Base-by-base conservation (phyloP, 2,329 filamentous ascomycete genomes). In the Exophiala viscosa region DNA sequence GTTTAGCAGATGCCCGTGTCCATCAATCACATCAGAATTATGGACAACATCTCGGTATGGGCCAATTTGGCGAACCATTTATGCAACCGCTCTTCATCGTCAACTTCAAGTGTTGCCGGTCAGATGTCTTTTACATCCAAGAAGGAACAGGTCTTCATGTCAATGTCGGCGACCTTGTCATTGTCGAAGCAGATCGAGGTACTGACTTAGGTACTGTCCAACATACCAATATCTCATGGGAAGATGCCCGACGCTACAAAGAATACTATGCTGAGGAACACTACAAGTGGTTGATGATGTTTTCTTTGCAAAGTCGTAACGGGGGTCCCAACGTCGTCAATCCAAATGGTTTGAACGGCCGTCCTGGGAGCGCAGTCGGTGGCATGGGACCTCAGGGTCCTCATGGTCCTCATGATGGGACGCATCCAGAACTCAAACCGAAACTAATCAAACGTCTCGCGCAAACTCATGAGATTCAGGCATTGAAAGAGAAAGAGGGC, bases 241-340 rank as follows among this genome's bases (percentile, higher is more conserved):
- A 90, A 60, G 83, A 86, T 46, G 93, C 93, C 7, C 91, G 93
- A 65, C 87, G 93, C 43, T 75, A 90, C 60, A 96, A 96, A 69
- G 89, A 95, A 63, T 86, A 93, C 62, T 95, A 92, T 61, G 88
- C 88, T 2, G 90, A 96, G 67, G 90, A 97, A 67, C 93, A 99
- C 69, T 96, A 96, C 73, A 91, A 90, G 65, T 97, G 92, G 89
- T 79, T 99, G 48, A 96, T 97, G 87, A 93, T 97, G 88, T 99
- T 96, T 70, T 96, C 90, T 1, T 86, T 90, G 68, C 88, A 84
- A 66, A 88, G 73, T 60, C 77, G 68, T 59, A 69, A 69, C 48
- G 74, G 73, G 18, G 68, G 69, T 3, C 66, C 71, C 10, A 70
- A 68, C 46, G 67, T 69, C 4, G 66, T 70, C 42, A 70, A 69